Base-by-base conservation (phyloP, 2,329 filamentous ascomycete genomes). In the Aspergillus sp. region DNA sequence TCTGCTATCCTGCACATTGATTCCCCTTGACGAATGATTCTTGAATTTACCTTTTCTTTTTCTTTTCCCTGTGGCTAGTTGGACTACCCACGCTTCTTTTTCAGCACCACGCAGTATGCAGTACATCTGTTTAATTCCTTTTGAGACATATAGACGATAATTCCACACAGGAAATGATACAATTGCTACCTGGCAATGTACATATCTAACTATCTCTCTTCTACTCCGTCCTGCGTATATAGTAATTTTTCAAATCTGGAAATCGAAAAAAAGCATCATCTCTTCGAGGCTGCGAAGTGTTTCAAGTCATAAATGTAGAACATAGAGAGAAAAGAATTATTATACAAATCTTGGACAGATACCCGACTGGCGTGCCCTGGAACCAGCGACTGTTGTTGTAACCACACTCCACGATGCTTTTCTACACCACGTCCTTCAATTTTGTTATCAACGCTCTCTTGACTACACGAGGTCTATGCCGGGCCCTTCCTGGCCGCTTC, bases 401-500 rank as follows among this genome's bases (percentile, higher is more conserved):
- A 19, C 19, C 19, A 19, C 19, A 19, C 19, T 19, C 19, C 19
- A 19, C 19, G 19, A 19, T 2, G 19, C 19, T 2, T 19, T 19
- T 19, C 19, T 19, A 19, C 19, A 19, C 19, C 19, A 19, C 19
- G 19, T 19, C 19, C 19, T 19, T 19, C 19, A 19, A 19, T 19
- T 19, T 19, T 19, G 19, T 19, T 19, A 62, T 40, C 38, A 41
- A 27, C n/a, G 26, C 9, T 27, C 7, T 39, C 9, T 39, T 39
- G 36, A 39, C 7, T 19, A 19, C 19, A 39, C 12, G 9, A 19
- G 27, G 6, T 39, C 27, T 28, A 39, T 27, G 36, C 36, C 29
- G 50, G 55, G 35, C 44, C 77, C 53, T 87, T 88, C 68, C 83
- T 86, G 56, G 87, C 83, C 72, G 90, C 86, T 33, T 82, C 82